Evolutionary conservation across 164 flowering plant species (phyloP).

Genomic region (Dillenia suffruticosa): DNA sequence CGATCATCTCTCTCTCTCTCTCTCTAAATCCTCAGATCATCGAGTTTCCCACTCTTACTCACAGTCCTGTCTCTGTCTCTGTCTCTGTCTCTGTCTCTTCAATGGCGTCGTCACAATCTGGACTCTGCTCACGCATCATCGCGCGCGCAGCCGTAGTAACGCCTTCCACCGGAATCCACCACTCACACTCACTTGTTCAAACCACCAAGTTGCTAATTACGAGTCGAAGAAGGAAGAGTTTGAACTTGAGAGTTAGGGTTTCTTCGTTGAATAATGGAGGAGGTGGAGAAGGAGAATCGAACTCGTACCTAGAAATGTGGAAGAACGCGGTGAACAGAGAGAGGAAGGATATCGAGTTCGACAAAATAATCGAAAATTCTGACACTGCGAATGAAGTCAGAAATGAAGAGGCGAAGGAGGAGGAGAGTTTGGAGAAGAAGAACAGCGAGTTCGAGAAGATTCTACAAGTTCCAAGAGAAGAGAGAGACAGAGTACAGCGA

Average conservation of each 20-base stretch:
- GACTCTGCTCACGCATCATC: conserved; percentile 13
- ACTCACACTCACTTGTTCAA: conserved; percentile 1
- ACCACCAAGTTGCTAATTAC: neutral
- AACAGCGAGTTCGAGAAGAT: conserved; percentile 62
- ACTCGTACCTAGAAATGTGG: conserved; percentile 86
- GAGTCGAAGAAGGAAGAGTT: neutral
- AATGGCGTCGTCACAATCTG: conserved; percentile 29
- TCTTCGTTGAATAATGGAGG: conserved; percentile 17
- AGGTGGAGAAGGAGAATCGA: conserved; percentile 5
- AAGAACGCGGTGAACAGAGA: conserved; percentile 60
- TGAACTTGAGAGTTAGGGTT: conserved; percentile 24
- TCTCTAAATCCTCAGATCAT: neutral
- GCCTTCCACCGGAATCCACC: neutral
- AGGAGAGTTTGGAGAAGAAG: conserved; percentile 58
- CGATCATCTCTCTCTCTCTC: conserved; percentile 6
- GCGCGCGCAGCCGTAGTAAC: conserved; percentile 16
- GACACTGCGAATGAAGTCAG: neutral
- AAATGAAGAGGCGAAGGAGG: conserved; percentile 13
- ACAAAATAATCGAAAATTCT: conserved; percentile 33
- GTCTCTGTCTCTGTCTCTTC: neutral
- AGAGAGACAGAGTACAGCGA: conserved; percentile 78
- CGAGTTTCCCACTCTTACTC: neutral
- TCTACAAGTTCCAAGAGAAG: conserved; percentile 66
- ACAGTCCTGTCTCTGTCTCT: conserved; percentile 9
- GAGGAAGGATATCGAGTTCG: conserved; percentile 51